Evolutionary conservation across 2,329 filamentous ascomycete genomes (phyloP).

Genomic region (Alternaria consortialis): DNA sequence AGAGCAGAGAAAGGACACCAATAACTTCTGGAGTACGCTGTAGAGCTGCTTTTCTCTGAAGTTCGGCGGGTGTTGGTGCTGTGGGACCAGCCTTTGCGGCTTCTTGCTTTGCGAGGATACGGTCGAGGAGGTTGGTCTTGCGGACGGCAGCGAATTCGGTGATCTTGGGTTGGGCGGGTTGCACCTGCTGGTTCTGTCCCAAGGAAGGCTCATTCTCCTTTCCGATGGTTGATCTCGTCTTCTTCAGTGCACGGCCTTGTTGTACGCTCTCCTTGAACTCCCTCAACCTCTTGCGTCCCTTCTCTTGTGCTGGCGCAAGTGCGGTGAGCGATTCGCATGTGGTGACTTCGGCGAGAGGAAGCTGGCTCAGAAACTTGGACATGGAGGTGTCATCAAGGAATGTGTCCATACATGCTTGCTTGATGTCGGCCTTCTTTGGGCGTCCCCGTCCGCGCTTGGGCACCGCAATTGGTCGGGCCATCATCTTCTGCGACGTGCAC

Average conservation of each 20-base stretch:
- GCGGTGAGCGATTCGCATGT: conserved; percentile 62
- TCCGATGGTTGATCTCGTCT: conserved; percentile 36
- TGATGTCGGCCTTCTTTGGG: conserved; percentile 38
- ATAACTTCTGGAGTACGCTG: conserved; percentile 58
- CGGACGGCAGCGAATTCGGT: conserved; percentile 52
- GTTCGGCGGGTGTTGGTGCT: conserved; percentile 53
- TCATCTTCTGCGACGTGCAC: conserved; percentile 38
- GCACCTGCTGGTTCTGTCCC: conserved; percentile 17
- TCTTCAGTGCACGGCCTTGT: conserved; percentile 45
- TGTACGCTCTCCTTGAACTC: conserved; percentile 71
- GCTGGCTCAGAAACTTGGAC: conserved; percentile 61
- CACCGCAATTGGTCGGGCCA: conserved; percentile 38
- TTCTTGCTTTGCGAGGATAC: conserved; percentile 61
- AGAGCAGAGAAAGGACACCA: conserved; percentile 54
- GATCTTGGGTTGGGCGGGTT: conserved; percentile 47
- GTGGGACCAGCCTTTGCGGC: conserved; percentile 48
- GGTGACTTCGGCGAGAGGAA: conserved; percentile 66
- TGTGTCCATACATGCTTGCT: conserved; percentile 61
- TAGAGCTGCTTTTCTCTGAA: conserved; percentile 57
- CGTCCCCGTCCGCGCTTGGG: conserved; percentile 49
- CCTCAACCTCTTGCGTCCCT: conserved; percentile 73
- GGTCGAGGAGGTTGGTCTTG: conserved; percentile 58
- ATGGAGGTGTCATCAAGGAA: conserved; percentile 47
- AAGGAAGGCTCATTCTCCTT: conserved; percentile 43
- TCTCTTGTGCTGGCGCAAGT: conserved; percentile 66